These are phyloP conservation scores for Saccharomycopsis javanensis DNA, from an alignment of 805 yeast genomes.

Conservation along the genomic window DNA sequence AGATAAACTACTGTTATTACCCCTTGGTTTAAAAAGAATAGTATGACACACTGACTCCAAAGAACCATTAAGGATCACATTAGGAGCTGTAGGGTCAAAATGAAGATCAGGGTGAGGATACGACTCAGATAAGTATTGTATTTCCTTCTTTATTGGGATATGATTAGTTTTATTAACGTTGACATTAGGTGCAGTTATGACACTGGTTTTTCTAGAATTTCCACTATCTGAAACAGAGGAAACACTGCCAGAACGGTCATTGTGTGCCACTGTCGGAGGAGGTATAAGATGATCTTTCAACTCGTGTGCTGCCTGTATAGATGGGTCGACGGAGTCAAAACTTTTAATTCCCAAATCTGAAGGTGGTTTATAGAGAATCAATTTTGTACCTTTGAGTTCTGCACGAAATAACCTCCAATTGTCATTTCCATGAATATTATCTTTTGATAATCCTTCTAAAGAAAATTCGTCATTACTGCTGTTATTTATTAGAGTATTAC, in stretches of 20 bases:
- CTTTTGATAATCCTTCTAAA: not conserved
- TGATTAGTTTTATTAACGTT: not conserved
- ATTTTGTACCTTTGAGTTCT: constrained; percentile 58
- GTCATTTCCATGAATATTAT: not conserved
- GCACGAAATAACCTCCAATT: constrained; percentile 44
- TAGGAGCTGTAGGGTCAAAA: constrained; percentile 39
- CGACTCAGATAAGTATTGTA: constrained; percentile 30
- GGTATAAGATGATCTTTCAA: constrained; percentile 5
- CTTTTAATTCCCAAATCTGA: constrained; percentile 35
- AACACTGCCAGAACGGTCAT: constrained; percentile 1
- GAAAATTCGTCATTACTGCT: not conserved
- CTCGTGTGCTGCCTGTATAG: constrained; percentile 6
- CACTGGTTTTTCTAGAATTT: not conserved
- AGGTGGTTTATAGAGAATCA: constrained; percentile 53
- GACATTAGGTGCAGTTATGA: not conserved
- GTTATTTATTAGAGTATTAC: constrained; percentile 4
- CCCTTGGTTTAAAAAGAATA: constrained; percentile 35
- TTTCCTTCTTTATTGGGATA: constrained; percentile 1
- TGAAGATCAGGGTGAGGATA: constrained; percentile 57
- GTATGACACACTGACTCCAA: constrained; percentile 72
- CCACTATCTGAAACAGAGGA: constrained; percentile 7
- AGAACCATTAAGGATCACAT: constrained; percentile 35
- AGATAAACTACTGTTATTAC: constrained; percentile 27
- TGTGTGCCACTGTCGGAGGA: constrained; percentile 1
- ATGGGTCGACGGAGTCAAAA: constrained; percentile 21